Percentiles rank a stretch among this genome's conserved stretches.
phyloP scores from a whole-genome alignment of 1,139 yeast genomes.

The Pichia sp. region DNA sequence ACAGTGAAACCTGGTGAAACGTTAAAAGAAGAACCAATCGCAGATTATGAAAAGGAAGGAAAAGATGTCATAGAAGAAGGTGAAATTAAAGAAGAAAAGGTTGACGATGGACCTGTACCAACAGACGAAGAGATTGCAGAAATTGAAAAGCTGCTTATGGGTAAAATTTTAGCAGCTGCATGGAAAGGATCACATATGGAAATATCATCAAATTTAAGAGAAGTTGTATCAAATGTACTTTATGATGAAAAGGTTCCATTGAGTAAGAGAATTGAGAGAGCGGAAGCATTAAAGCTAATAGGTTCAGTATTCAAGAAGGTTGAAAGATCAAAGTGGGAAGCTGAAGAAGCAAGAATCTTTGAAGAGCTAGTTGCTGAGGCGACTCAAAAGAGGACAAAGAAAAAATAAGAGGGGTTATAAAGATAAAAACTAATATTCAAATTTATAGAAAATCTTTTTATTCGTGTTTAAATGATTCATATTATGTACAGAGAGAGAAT shows the following conservation, averaged over 20 bases:
- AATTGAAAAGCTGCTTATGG: constrained; percentile 79
- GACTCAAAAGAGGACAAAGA: constrained; percentile 66
- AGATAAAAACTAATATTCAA: background rate
- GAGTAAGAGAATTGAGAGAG: constrained; percentile 61
- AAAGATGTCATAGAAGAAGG: background rate
- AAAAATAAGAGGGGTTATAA: constrained; percentile 19
- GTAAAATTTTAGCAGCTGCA: constrained; percentile 89
- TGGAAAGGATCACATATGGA: constrained; percentile 94
- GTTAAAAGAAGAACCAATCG: background rate
- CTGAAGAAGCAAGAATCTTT: constrained; percentile 84
- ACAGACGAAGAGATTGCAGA: constrained; percentile 79
- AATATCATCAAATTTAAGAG: constrained; percentile 79
- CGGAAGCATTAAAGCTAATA: constrained; percentile 65
- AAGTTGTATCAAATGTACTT: constrained; percentile 75
- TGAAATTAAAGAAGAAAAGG: constrained; percentile 12
- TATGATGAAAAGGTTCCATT: constrained; percentile 49
- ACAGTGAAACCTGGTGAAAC: constrained; percentile 35
- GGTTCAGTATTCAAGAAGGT: constrained; percentile 68
- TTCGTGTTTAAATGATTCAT: background rate
- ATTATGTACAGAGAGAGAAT: constrained; percentile 11
- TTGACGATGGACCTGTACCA: constrained; percentile 49
- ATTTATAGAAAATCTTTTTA: background rate
- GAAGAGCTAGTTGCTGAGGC: constrained; percentile 93
- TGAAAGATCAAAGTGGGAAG: constrained; percentile 74
- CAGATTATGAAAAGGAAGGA: background rate